Base-by-base conservation (phyloP, 1,284 basidiomycete genomes). In the Irpex sp. region DNA sequence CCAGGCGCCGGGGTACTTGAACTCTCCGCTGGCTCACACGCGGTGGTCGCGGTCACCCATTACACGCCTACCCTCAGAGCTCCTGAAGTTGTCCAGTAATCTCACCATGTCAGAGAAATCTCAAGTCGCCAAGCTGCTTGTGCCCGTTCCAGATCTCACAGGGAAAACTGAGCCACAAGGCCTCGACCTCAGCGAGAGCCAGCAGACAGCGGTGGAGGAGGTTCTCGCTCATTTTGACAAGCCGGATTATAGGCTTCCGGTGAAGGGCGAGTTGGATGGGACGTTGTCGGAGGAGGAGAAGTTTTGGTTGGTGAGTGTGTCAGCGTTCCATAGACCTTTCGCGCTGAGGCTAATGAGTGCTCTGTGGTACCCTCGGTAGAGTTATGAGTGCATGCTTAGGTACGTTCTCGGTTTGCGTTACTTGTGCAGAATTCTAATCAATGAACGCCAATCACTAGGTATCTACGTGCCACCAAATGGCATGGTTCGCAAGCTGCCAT, bases 401-500 rank as follows among this genome's bases (percentile, higher is more conserved):
- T 86, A 66, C 57, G 71, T 65, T 28, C 9, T 18, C 48, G 21
- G 21, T 2, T 18, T 18, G 18, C 21, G 3, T 23, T 4, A 18
- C 14, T 14, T 28, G 21, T 1, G n/a, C 52, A 36, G 23, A 10
- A 6, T 18, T 28, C 2, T 28, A 12, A 36, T 51, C 28, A 60
- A 39, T 39, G 19, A 5, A 3, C n/a, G 1, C 19, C 33, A 39
- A 3, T 42, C n/a, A 52, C 5, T 65, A 87, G 86, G 61, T 90
- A 85, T 70, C 73, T 90, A 33, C 85, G 88, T 56, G 90, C 90
- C 1, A 79, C 84, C 1, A 92, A 90, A 66, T 90, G 89, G 86
- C 80, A 81, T 58, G 71, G 77, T 14, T 73, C 77, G 12, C 71
- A 77, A 10, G 72, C 69, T 36, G 80, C 84, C 4, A 88, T 90